Base-by-base conservation (phyloP, 1,284 basidiomycete species). In the Stygiomarasmius scandens region DNA sequence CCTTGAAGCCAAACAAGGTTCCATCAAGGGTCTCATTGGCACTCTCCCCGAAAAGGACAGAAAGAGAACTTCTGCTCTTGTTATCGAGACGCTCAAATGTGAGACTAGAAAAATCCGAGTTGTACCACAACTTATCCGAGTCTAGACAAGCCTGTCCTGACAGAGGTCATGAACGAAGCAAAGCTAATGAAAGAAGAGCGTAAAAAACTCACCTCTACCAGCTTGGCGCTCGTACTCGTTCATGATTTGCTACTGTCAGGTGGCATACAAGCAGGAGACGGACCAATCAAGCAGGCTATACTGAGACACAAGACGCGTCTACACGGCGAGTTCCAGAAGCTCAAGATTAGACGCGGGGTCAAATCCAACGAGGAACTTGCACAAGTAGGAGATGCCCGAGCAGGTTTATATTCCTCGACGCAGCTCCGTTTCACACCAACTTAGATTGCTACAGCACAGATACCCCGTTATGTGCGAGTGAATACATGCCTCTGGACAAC, bases 31-130 rank as follows among this genome's bases (percentile, higher is more conserved):
- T 54, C 72, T 92, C 38, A 77, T 94, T 52, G 84, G 85, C 22
- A 83, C 83, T 29, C 77, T 93, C 20, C 84, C 89, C 14, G 83
- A 87, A 66, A 90, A 88, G 67, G 84, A 87, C 65, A 83, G 92
- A 67, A 94, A 92, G 71, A 81, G 90, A 56, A 88, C 84, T 1
- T 81, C 87, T 46, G 89, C 88, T 52, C 82, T 95, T 32, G 85
- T 96, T 34, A 95, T 96, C 53, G 92, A 96, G 76, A 95, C 93
- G 0, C 76, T 97, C 48, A 96, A 96, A 81, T 96, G 95, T 96
- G 73, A 77, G 89, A 24, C 67, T 25, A 36, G 4, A 23, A 22
- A 25, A 19, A n/a, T n/a, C n/a, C n/a, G n/a, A n/a, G n/a, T 49
- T 20, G 44, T 52, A 14, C 32, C 8, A 8, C 32, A 19, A n/a